These are phyloP conservation scores for Vitis cinerea DNA, from an alignment of 164 flowering plant species.

Conservation along the genomic window DNA sequence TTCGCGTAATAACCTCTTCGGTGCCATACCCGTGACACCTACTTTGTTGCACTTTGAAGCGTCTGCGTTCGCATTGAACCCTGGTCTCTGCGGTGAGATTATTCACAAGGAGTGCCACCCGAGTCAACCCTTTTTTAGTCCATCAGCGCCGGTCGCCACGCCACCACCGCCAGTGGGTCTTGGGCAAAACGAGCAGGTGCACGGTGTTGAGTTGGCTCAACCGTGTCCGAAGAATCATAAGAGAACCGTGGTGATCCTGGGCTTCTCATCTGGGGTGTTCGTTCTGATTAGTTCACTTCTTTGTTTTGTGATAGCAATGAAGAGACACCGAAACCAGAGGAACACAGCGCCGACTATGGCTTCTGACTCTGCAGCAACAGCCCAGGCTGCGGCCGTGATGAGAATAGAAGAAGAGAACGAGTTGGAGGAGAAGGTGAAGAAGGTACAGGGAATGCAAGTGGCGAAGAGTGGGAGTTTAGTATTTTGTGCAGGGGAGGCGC, in stretches of 20 bases:
- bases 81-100: conserved; percentile 77
- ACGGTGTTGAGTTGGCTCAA: conserved; percentile 31
- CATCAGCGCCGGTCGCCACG: conserved; percentile 20
- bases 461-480: conserved; percentile 66
- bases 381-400: conserved; percentile 42
- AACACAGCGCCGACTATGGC: conserved; percentile 12
- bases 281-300: conserved; percentile 32
- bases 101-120: conserved; percentile 52
- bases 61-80: conserved; percentile 50
- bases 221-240: conserved; percentile 24
- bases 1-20: conserved; percentile 60
- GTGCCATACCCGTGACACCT: conserved; percentile 65
- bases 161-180: conserved; percentile 28
- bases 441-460: conserved; percentile 37
- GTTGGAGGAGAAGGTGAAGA: conserved; percentile 56
- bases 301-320: conserved; percentile 25
- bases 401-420: conserved; percentile 54
- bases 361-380: conserved; percentile 25
- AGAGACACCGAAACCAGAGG: conserved; percentile 21
- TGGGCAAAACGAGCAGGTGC: conserved; percentile 30
- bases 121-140: conserved; percentile 43
- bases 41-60: conserved; percentile 39
- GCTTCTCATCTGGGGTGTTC: conserved; percentile 37
- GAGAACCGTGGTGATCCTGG: conserved; percentile 27
- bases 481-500: conserved; percentile 88